phyloP scores from a whole-genome alignment of 345 rosid genomes.

The Euphorbia tirucalli region DNA sequence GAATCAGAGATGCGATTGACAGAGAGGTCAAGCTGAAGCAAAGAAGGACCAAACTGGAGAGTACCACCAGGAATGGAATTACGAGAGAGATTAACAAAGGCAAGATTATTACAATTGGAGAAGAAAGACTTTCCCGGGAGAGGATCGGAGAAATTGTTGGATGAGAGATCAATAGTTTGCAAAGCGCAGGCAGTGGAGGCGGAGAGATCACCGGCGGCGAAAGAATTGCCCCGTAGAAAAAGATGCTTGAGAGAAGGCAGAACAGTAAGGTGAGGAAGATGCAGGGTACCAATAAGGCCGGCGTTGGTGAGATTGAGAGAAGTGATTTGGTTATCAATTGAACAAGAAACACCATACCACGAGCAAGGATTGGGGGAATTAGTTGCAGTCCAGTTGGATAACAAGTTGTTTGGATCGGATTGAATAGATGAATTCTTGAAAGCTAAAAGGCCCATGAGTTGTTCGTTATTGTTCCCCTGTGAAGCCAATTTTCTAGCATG shows the following conservation, averaged over 20 bases:
- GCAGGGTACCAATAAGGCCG: conserved; percentile 50
- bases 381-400: conserved; percentile 55
- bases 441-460: conserved; percentile 41
- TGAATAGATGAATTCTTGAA: conserved; percentile 63
- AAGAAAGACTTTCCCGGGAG: conserved; percentile 42
- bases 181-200: conserved; percentile 44
- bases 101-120: conserved; percentile 35
- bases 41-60: conserved; percentile 42
- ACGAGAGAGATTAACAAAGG: conserved; percentile 46
- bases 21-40: conserved; percentile 58
- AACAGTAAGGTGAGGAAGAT: conserved; percentile 49
- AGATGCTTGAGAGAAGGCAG: conserved; percentile 52
- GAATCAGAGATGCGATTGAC: conserved; percentile 48
- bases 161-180: conserved; percentile 61
- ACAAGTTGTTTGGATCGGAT: conserved; percentile 53
- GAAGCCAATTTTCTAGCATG: conserved; percentile 31
- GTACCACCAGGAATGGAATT: conserved; percentile 56
- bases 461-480: conserved; percentile 30
- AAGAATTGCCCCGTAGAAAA: conserved; percentile 47
- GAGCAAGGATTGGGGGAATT: conserved; percentile 45
- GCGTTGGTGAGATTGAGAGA: conserved; percentile 51
- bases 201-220: conserved; percentile 50
- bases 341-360: conserved; percentile 78
- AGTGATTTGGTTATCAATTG: conserved; percentile 42
- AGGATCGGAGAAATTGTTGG: conserved; percentile 54